phyloP scores from a whole-genome alignment of 1,284 basidiomycete species.

The Puccinia hordei region DNA sequence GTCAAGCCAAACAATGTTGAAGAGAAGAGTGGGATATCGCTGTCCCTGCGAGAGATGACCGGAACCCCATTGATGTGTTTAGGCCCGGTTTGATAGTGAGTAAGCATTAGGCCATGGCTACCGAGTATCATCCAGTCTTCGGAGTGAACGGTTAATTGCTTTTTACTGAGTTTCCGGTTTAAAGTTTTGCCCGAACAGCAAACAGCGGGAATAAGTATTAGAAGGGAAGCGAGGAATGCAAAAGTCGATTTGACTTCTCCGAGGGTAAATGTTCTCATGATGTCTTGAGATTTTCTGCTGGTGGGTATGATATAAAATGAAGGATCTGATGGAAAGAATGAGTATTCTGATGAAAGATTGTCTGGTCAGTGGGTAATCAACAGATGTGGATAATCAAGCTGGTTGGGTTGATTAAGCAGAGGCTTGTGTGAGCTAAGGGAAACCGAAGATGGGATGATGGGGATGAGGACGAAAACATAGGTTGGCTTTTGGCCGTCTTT shows the following conservation, averaged over 20 bases:
- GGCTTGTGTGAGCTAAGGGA: neutral
- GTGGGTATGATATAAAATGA: neutral
- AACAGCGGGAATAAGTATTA: neutral
- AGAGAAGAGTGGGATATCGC: slow-evolving; percentile 25
- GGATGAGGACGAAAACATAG: neutral
- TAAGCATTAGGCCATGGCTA: slow-evolving; percentile 36
- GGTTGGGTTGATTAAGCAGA: neutral
- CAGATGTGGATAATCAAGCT: slow-evolving; percentile 8
- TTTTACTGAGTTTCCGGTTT: neutral
- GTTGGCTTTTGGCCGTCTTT: slow-evolving; percentile 1
- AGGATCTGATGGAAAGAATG: neutral
- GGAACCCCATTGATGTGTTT: neutral
- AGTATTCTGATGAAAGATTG: neutral
- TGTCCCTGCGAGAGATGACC: neutral
- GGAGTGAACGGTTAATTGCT: neutral
- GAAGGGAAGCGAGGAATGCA: neutral
- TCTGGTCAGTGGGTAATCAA: neutral
- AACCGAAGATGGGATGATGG: neutral
- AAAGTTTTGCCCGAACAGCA: slow-evolving; percentile 6
- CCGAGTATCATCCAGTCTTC: slow-evolving; percentile 27
- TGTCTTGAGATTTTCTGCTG: slow-evolving; percentile 9
- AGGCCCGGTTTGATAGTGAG: neutral
- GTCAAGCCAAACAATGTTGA: neutral
- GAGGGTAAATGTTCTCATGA: neutral
- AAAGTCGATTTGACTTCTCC: slow-evolving; percentile 5